These are phyloP conservation scores for Solanum sejunctum DNA, from an alignment of 257 asterid species.

Conservation along the genomic window DNA sequence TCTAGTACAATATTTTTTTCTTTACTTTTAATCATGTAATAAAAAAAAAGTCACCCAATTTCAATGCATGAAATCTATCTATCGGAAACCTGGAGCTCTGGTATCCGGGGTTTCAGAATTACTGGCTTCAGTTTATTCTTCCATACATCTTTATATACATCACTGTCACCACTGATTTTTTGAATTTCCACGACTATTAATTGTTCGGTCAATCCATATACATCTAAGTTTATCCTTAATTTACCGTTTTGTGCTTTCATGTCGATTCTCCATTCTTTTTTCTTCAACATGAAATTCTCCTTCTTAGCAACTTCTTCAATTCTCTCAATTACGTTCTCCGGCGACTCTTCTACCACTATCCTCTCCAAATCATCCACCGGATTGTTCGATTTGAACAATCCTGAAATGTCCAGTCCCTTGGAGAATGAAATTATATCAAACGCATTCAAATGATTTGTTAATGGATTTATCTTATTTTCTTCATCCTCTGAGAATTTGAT, in stretches of 20 bases:
- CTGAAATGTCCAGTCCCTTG: slow-evolving; percentile 54
- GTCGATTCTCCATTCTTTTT: slow-evolving; percentile 45
- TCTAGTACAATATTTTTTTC: not conserved
- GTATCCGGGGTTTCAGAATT: slow-evolving; percentile 8
- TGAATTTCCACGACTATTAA: slow-evolving; percentile 49
- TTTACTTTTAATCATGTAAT: not conserved
- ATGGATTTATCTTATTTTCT: slow-evolving; percentile 4
- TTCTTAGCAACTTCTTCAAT: slow-evolving; percentile 39
- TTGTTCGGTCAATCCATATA: slow-evolving; percentile 33
- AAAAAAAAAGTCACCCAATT: not conserved
- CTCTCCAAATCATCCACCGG: slow-evolving; percentile 35
- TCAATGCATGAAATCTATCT: not conserved
- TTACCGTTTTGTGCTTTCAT: slow-evolving; percentile 35
- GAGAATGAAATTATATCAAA: slow-evolving; percentile 76
- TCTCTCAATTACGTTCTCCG: slow-evolving; percentile 44
- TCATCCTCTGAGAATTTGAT: slow-evolving; percentile 12
- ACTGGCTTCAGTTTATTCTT: slow-evolving; percentile 38
- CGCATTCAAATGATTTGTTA: slow-evolving; percentile 30
- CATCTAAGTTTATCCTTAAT: slow-evolving; percentile 19
- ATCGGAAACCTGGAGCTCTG: not conserved
- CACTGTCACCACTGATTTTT: slow-evolving; percentile 31
- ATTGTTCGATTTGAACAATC: slow-evolving; percentile 24
- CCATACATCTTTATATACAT: slow-evolving; percentile 32
- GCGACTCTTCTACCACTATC: slow-evolving; percentile 36
- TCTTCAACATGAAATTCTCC: slow-evolving; percentile 22